These are phyloP conservation scores for Cyclotella choctawhatcheeana DNA, from an alignment of 108 stramenopile genomes.

Conservation along the genomic window DNA sequence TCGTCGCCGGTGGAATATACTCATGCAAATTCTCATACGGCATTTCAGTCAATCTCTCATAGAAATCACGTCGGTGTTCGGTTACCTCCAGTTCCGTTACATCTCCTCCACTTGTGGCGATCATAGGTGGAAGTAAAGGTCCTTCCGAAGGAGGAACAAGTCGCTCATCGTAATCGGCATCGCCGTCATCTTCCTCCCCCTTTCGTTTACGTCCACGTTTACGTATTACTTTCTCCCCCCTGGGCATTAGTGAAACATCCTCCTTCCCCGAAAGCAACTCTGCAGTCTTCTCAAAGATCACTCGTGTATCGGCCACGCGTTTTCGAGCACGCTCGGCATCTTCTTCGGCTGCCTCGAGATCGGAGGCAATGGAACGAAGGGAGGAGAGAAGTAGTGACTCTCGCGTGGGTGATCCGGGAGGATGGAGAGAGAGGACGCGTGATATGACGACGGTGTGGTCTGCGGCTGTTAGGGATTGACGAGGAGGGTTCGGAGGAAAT, in stretches of 20 bases:
- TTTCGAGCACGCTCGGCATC: constrained; percentile 15
- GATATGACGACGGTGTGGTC: constrained; percentile 38
- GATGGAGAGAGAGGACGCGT: constrained; percentile 16
- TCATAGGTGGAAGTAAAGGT: constrained; percentile 20
- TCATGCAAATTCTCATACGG: constrained; percentile 11
- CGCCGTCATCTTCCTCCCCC: constrained; percentile 20
- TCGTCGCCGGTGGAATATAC: constrained; percentile 15
- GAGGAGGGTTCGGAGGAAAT: too few relatives aligned
- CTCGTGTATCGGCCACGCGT: background rate
- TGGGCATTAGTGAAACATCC: constrained; percentile 2
- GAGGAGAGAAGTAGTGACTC: constrained; percentile 22
- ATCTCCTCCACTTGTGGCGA: constrained; percentile 16
- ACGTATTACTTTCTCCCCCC: constrained; percentile 17
- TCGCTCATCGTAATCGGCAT: constrained; percentile 11
- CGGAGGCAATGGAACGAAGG: constrained; percentile 17
- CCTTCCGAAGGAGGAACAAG: constrained; percentile 30
- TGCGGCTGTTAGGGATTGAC: constrained; percentile 13
- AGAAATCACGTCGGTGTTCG: constrained; percentile 27
- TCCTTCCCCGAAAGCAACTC: constrained; percentile 14
- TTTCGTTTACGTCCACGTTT: constrained; percentile 24
- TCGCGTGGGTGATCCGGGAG: constrained; percentile 11
- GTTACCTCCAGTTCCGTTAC: constrained; percentile 17
- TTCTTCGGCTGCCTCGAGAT: constrained; percentile 36
- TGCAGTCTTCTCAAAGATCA: constrained; percentile 31
- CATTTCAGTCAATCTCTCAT: constrained; percentile 11